Evolutionary conservation across 768 basidiomycete species (phyloP), one percentile per base, ranked within the genome.

Genomic region (Boletus barrowsii): DNA sequence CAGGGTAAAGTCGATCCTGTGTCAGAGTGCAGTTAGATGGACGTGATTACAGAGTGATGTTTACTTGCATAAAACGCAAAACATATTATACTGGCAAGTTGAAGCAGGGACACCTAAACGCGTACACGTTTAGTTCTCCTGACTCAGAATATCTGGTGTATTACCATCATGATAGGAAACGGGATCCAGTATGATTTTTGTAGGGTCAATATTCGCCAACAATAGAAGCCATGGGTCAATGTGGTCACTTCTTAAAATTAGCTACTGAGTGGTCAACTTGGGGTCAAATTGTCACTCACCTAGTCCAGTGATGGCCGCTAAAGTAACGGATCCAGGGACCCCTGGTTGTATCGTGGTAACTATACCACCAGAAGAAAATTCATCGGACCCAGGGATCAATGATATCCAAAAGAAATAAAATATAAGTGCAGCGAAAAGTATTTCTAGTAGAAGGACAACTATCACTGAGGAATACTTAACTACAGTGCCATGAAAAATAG

Each of bases 191-290:
- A 17, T 1, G 26, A 57, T 35, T 10, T 47, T 9, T 29, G 32
- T 17, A 65, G 42, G 10, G 30, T 43, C n/a, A 45, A 44, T 54
- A 68, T 60, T 47, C 57, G 43, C 66, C 65, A 68, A 40, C 60
- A 65, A 49, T 51, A 60, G 33, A 65, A 65, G 5, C 60, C 48
- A 11, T 68, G 66, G 1, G 56, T 56, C 24, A 59, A 3, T 8
- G 51, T 54, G 9, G 57, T 65, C 11, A 65, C 64, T 58, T 11
- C 13, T 29, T 7, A 39, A 1, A 1, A n/a, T 61, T 7, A 55
- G 39, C 10, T 10, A 17, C n/a, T 4, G 10, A 33, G 18, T 10
- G 2, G 22, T 42, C 22, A 22, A 22, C 22, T 22, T 4, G 2
- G 29, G 32, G 6, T 0, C 1, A 1, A 22, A 36, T 11, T 29